These are phyloP conservation scores for Atalantia buxifolia DNA, from an alignment of 345 rosid species.

Conservation along the genomic window DNA sequence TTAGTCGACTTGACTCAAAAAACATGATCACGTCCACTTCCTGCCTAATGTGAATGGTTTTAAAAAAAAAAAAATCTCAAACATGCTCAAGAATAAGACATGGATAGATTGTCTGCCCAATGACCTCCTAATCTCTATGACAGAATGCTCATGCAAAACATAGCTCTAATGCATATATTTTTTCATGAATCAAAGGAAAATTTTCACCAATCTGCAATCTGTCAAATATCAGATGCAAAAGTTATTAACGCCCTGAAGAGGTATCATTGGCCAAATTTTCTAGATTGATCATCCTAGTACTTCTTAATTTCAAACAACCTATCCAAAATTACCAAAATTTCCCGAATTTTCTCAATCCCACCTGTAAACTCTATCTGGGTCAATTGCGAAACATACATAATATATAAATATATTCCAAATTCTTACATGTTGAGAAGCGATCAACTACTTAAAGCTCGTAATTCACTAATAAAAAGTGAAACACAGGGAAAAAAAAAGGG, in stretches of 20 bases:
- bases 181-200: background rate
- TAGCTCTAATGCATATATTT: background rate
- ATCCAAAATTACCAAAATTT: background rate
- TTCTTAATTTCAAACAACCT: background rate
- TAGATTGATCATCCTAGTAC: background rate
- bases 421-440: background rate
- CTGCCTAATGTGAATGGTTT: background rate
- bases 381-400: background rate
- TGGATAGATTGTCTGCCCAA: background rate
- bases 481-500: background rate
- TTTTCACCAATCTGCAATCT: background rate
- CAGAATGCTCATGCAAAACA: background rate
- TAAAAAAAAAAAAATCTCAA: background rate
- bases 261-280: background rate
- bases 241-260: background rate
- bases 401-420: background rate
- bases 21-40: background rate
- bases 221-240: background rate
- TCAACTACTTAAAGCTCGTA: background rate
- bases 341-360: background rate
- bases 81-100: background rate
- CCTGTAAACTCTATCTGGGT: background rate
- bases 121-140: background rate
- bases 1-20: background rate
- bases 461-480: background rate